Conservation (phyloP, 306 rosid species). For the Inga oerstediana region DNA sequence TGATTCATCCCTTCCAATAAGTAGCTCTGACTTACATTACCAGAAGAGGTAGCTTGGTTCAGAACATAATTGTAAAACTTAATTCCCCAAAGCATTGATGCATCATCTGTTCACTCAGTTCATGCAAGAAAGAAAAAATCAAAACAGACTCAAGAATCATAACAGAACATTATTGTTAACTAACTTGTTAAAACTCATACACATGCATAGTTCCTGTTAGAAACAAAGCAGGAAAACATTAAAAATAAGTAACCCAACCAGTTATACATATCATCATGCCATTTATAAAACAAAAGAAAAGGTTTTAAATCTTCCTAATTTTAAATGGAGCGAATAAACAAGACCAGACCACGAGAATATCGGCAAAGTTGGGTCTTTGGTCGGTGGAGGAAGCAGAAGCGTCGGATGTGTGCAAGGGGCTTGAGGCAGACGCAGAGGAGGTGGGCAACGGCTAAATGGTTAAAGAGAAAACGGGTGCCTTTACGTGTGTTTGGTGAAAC, state of each 20-base stretch:
- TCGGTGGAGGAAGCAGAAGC: too few species aligned
- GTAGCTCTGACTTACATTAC: slow-evolving; percentile 86
- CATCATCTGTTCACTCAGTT: slow-evolving; percentile 64
- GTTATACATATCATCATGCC: background rate
- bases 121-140: background rate
- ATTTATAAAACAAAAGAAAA: background rate
- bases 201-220: background rate
- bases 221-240: slow-evolving; percentile 1
- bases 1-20: slow-evolving; percentile 63
- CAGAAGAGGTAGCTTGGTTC: slow-evolving; percentile 69
- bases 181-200: background rate
- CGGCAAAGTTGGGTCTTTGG: too few species aligned
- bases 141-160: background rate
- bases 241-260: background rate
- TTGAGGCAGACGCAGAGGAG: too few species aligned
- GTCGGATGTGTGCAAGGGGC: too few species aligned
- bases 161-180: background rate
- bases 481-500: too few species aligned
- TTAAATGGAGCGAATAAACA: background rate
- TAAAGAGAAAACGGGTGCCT: too few species aligned
- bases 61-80: slow-evolving; percentile 88
- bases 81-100: slow-evolving; percentile 89
- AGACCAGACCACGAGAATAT: background rate
- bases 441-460: too few species aligned
- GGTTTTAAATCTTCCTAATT: background rate